Evolutionary conservation across 441 rosid species (phyloP).

Genomic region (Sinapis alba): DNA sequence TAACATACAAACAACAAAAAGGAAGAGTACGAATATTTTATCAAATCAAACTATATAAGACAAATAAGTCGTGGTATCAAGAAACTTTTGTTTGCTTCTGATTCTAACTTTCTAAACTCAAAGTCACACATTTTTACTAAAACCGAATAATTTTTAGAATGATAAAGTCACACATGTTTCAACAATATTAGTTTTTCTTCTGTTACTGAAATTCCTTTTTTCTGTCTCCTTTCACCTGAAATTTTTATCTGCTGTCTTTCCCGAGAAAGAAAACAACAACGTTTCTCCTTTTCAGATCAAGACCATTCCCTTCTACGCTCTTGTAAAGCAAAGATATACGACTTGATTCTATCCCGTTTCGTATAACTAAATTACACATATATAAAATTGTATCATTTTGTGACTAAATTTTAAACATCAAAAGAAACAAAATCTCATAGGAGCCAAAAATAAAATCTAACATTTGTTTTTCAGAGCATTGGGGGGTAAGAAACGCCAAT

Average conservation of each 20-base stretch:
- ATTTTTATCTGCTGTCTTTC: constrained; percentile 25
- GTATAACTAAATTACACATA: neutral
- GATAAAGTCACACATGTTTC: neutral
- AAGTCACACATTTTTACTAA: neutral
- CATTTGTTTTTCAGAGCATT: neutral
- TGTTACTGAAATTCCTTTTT: neutral
- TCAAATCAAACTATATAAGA: neutral
- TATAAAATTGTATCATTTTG: neutral
- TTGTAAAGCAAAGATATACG: neutral
- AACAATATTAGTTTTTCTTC: neutral
- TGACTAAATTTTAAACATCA: neutral
- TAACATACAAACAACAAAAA: neutral
- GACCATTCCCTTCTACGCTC: constrained; percentile 3
- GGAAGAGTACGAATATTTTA: neutral
- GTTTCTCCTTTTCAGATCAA: constrained; percentile 22
- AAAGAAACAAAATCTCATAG: neutral
- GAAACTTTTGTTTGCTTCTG: neutral
- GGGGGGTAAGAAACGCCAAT: neutral
- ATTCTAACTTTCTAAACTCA: neutral
- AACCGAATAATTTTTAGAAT: neutral
- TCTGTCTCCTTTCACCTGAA: constrained; percentile 9
- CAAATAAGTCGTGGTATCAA: neutral
- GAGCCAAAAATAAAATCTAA: neutral
- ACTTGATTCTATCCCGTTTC: neutral
- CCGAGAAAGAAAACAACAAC: constrained; percentile 22